These are phyloP conservation scores for Phyllostachys edulis DNA, from an alignment of 176 grass and related monocot genomes.

Conservation along the genomic window DNA sequence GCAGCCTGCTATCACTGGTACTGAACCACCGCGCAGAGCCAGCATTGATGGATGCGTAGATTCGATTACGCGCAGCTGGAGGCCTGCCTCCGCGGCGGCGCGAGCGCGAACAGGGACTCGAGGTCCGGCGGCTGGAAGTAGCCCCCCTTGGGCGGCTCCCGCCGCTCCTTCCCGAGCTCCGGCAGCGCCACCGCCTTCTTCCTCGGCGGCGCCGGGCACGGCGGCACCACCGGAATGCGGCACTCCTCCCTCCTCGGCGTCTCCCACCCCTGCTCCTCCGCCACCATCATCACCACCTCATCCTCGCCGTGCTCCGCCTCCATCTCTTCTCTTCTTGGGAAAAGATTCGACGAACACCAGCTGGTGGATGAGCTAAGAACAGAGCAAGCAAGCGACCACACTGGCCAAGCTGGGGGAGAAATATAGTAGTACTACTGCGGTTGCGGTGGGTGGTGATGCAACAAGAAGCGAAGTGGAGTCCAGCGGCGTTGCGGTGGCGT, in stretches of 20 bases:
- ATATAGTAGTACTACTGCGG: conserved; percentile 27
- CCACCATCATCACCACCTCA: not conserved
- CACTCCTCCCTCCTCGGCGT: conserved; percentile 64
- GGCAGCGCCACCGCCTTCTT: conserved; percentile 39
- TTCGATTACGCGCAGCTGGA: conserved; percentile 27
- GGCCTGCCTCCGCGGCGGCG: conserved; percentile 44
- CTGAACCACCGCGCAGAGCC: not conserved
- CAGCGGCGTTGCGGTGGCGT: conserved; percentile 21
- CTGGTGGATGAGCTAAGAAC: not conserved
- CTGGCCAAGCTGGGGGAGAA: not conserved
- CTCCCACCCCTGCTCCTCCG: conserved; percentile 55
- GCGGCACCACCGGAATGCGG: conserved; percentile 53
- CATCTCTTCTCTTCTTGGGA: not conserved
- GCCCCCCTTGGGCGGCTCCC: conserved; percentile 56
- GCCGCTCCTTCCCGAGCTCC: conserved; percentile 13
- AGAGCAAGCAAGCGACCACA: not conserved
- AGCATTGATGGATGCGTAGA: not conserved
- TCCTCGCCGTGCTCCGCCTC: conserved; percentile 3
- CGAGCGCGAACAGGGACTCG: conserved; percentile 60
- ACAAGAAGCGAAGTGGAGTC: conserved; percentile 14
- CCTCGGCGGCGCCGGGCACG: conserved; percentile 55
- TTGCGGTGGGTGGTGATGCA: conserved; percentile 30
- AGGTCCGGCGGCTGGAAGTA: conserved; percentile 89
- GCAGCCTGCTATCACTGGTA: not conserved
- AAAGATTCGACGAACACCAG: not conserved